A percentile compares a stretch with the other conserved stretches of the same genome.
phyloP scores from a whole-genome alignment of 768 basidiomycete species.

The Crucibulum laeve region DNA sequence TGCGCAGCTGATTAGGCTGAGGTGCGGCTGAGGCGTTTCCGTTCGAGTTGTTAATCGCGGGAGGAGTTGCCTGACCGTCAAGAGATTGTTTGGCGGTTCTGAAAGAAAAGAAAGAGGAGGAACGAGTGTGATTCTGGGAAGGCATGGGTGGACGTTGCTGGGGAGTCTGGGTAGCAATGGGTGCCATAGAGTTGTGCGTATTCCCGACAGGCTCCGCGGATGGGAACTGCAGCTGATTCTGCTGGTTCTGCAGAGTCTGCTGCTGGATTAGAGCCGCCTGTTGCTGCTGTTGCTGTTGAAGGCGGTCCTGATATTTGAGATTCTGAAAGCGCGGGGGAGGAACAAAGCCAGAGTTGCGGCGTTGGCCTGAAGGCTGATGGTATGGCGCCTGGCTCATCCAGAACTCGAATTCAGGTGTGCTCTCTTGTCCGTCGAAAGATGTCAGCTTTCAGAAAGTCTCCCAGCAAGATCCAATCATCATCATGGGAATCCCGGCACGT shows the following conservation, averaged over 20 bases:
- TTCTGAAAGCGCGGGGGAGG: constrained; percentile 27
- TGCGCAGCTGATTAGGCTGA: constrained; percentile 12
- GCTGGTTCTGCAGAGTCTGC: constrained; percentile 8
- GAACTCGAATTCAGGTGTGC: background rate
- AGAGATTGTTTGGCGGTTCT: constrained; percentile 30
- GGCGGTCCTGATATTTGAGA: constrained; percentile 7
- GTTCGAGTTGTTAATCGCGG: constrained; percentile 3
- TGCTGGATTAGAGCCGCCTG: too few relatives aligned
- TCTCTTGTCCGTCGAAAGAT: background rate
- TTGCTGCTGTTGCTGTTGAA: constrained; percentile 11
- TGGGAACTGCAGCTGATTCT: constrained; percentile 13
- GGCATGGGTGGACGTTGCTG: constrained; percentile 13
- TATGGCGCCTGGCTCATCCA: constrained; percentile 16
- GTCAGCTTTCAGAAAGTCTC: background rate
- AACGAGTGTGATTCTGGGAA: constrained; percentile 39
- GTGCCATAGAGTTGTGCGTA: constrained; percentile 13
- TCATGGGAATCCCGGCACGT: too few relatives aligned
- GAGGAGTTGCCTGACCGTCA: constrained; percentile 19
- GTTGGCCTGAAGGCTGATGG: constrained; percentile 19
- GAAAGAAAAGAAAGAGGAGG: constrained; percentile 67
- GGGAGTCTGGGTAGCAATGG: constrained; percentile 11
- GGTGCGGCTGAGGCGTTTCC: constrained; percentile 2
- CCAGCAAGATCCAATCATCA: background rate
- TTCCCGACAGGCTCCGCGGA: constrained; percentile 4
- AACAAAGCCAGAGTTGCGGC: constrained; percentile 20